phyloP scores from a whole-genome alignment of 179 eudicot genomes.

The Carnegiea gigantea region DNA sequence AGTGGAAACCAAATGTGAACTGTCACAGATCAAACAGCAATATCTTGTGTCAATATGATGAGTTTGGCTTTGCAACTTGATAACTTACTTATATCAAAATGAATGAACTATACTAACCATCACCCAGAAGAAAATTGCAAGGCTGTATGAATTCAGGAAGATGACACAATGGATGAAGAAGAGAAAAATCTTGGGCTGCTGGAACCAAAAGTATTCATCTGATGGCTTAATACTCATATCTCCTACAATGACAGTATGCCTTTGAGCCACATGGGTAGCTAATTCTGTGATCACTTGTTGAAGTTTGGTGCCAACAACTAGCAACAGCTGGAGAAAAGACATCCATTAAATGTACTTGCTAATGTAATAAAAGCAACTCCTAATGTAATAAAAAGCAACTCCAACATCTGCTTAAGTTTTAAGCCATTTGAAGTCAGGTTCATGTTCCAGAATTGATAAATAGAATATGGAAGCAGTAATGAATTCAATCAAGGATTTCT shows the following conservation, averaged over 20 bases:
- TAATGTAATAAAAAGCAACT: not conserved
- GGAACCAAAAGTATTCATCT: slow-evolving; percentile 66
- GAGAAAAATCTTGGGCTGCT: slow-evolving; percentile 48
- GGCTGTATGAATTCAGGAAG: slow-evolving; percentile 38
- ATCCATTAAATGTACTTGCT: not conserved
- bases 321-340: slow-evolving; percentile 40
- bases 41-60: not conserved
- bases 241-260: slow-evolving; percentile 51
- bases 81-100: not conserved
- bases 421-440: not conserved
- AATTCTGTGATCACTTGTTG: slow-evolving; percentile 59
- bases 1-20: slow-evolving; percentile 23
- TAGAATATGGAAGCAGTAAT: not conserved
- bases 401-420: not conserved
- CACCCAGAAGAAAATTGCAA: slow-evolving; percentile 33
- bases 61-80: not conserved
- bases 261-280: slow-evolving; percentile 53
- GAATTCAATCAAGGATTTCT: not conserved
- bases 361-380: not conserved
- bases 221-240: slow-evolving; percentile 51
- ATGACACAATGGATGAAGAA: slow-evolving; percentile 54
- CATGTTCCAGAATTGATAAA: not conserved
- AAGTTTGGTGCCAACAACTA: slow-evolving; percentile 60
- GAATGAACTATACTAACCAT: slow-evolving; percentile 20
- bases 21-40: slow-evolving; percentile 14